Percentiles rank a stretch among this genome's conserved stretches.
phyloP scores from a whole-genome alignment of 1,284 basidiomycete species.

The Tilletia horrida region DNA sequence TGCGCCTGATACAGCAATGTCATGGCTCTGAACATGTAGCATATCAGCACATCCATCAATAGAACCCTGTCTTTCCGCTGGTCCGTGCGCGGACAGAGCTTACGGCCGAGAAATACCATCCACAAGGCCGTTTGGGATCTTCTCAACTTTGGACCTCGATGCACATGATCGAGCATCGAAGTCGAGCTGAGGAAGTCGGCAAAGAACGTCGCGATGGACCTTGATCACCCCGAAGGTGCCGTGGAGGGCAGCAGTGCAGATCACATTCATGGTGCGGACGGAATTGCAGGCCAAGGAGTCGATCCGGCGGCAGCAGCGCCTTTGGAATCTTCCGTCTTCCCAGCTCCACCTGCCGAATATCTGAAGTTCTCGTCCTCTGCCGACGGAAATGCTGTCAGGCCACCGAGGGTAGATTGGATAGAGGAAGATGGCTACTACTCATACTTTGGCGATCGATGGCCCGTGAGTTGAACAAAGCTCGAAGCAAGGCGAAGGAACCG shows the following conservation, averaged over 20 bases:
- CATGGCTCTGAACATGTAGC: too few species aligned
- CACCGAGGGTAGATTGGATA: constrained; percentile 49
- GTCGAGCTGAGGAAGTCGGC: too few species aligned
- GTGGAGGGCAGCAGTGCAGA: not conserved
- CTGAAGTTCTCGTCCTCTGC: not conserved
- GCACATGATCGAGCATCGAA: too few species aligned
- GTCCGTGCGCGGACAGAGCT: too few species aligned
- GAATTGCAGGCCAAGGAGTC: not conserved
- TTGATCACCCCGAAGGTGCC: not conserved
- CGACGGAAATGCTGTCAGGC: constrained; percentile 19
- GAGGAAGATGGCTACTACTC: constrained; percentile 50
- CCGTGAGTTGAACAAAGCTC: constrained; percentile 18
- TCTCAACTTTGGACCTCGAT: too few species aligned
- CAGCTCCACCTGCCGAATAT: constrained; percentile 8
- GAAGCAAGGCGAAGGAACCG: not conserved
- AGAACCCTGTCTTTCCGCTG: too few species aligned
- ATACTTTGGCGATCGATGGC: constrained; percentile 50
- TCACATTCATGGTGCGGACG: not conserved
- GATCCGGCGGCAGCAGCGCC: not conserved
- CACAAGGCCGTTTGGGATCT: too few species aligned
- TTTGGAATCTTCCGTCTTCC: constrained; percentile 13
- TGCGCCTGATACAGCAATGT: too few species aligned
- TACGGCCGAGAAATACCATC: too few species aligned
- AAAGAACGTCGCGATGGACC: too few species aligned
- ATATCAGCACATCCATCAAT: too few species aligned